Conservation (phyloP, 2,329 filamentous ascomycete genomes). For the Exophiala sp. region DNA sequence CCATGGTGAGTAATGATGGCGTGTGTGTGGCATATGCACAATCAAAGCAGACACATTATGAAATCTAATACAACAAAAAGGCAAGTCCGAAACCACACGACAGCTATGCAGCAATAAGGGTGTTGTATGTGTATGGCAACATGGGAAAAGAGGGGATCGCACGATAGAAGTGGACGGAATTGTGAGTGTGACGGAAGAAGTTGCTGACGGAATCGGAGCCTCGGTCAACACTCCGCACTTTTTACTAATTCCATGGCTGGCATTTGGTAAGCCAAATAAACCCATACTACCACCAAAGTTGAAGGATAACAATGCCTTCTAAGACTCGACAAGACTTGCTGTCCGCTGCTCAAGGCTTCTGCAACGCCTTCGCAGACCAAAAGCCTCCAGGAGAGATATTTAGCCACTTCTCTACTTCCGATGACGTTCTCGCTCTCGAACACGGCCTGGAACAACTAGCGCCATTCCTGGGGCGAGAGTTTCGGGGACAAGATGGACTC, state of each 20-base stretch:
- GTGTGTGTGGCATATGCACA: slow-evolving; percentile 1
- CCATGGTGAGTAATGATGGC: slow-evolving; percentile 7
- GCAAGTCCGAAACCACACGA: background rate
- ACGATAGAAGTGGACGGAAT: slow-evolving; percentile 13
- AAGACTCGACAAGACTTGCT: slow-evolving; percentile 26
- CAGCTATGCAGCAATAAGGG: background rate
- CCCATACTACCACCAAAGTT: background rate
- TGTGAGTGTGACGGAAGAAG: background rate
- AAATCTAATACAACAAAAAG: background rate
- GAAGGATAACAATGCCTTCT: slow-evolving; percentile 11
- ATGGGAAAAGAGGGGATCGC: slow-evolving; percentile 5
- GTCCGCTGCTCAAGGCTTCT: slow-evolving; percentile 31
- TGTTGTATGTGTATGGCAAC: background rate
- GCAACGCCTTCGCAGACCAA: slow-evolving; percentile 32
- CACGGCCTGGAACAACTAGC: slow-evolving; percentile 40
- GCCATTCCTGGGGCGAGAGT: slow-evolving; percentile 43
- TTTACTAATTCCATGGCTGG: slow-evolving; percentile 7
- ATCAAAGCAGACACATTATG: slow-evolving; percentile 7
- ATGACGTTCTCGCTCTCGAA: slow-evolving; percentile 34
- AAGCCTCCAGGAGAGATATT: slow-evolving; percentile 31
- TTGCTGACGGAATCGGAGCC: slow-evolving; percentile 20
- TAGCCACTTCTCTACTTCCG: slow-evolving; percentile 35
- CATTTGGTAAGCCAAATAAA: slow-evolving; percentile 9
- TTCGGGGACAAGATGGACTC: slow-evolving; percentile 36
- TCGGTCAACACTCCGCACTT: slow-evolving; percentile 18